Evolutionary conservation across 352 stramenopile species (phyloP).

Genomic region (Globisporangium cystogenes): DNA sequence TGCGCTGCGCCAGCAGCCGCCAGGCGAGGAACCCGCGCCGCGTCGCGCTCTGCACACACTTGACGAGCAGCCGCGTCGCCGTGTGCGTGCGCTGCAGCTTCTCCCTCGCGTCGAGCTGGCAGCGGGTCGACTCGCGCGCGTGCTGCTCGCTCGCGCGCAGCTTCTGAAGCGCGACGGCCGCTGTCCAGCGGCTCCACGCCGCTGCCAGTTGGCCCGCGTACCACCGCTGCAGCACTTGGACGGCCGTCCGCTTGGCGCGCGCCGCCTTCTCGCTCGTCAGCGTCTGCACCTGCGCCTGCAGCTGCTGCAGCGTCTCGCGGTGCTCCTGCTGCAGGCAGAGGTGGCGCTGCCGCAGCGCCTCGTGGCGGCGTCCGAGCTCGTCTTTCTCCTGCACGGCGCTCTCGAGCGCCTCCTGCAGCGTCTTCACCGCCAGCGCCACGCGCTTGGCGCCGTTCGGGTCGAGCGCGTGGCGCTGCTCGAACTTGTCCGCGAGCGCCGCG

Average conservation of each 20-base stretch:
- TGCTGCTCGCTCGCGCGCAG: constrained; percentile 8
- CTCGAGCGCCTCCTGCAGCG: constrained; percentile 55
- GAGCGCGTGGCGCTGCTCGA: constrained; percentile 40
- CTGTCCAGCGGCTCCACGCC: constrained; percentile 37
- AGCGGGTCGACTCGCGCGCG: not conserved
- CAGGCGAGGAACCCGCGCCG: constrained; percentile 5
- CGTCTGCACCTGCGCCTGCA: constrained; percentile 15
- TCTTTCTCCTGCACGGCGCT: constrained; percentile 58
- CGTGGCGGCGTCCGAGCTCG: constrained; percentile 40
- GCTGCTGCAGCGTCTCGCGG: constrained; percentile 10
- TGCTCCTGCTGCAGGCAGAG: constrained; percentile 25
- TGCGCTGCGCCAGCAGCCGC: not conserved
- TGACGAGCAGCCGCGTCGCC: not conserved
- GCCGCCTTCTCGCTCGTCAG: constrained; percentile 15
- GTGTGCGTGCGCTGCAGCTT: constrained; percentile 4
- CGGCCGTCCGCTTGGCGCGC: constrained; percentile 21
- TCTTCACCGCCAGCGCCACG: constrained; percentile 39
- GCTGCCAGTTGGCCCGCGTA: constrained; percentile 20
- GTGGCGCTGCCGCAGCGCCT: constrained; percentile 30
- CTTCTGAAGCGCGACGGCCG: constrained; percentile 3
- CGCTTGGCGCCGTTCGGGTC: constrained; percentile 50
- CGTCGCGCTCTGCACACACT: not conserved
- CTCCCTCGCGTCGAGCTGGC: constrained; percentile 1
- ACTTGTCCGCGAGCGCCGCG: constrained; percentile 39
- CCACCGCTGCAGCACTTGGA: constrained; percentile 25